phyloP scores from a whole-genome alignment of 345 rosid species.

The Ailanthus altissimus region DNA sequence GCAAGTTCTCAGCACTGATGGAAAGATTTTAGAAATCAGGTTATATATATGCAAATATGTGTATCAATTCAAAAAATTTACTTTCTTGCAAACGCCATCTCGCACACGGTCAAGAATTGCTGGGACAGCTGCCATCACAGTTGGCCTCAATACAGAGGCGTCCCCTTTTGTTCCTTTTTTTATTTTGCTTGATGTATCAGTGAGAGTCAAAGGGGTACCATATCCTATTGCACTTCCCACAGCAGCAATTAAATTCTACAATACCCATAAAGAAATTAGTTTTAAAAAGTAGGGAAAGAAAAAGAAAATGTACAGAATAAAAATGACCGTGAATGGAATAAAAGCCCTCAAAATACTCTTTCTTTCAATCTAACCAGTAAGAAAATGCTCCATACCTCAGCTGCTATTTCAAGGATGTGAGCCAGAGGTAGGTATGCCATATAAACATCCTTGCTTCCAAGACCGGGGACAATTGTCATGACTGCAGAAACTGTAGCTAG shows the following conservation, averaged over 20 bases:
- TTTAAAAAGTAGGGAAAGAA: slow-evolving; percentile 11
- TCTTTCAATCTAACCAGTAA: slow-evolving; percentile 13
- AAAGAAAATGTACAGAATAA: neutral
- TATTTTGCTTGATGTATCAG: slow-evolving; percentile 91
- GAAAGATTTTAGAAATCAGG: slow-evolving; percentile 11
- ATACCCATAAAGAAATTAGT: slow-evolving; percentile 20
- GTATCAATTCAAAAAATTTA: slow-evolving; percentile 19
- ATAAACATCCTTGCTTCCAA: slow-evolving; percentile 80
- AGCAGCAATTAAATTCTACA: slow-evolving; percentile 76
- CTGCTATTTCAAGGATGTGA: slow-evolving; percentile 94
- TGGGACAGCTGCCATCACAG: slow-evolving; percentile 97
- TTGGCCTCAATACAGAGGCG: slow-evolving; percentile 75
- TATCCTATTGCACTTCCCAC: slow-evolving; percentile 96
- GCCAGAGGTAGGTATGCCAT: slow-evolving; percentile 93
- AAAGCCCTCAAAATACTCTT: neutral
- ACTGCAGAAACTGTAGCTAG: slow-evolving; percentile 93
- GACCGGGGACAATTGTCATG: slow-evolving; percentile 86
- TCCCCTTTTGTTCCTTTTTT: slow-evolving; percentile 93
- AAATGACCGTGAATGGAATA: neutral
- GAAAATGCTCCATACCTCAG: slow-evolving; percentile 59
- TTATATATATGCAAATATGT: neutral
- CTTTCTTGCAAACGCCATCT: slow-evolving; percentile 97
- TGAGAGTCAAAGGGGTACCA: slow-evolving; percentile 93
- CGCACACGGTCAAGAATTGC: slow-evolving; percentile 98
- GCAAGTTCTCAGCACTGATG: slow-evolving; percentile 17